These are phyloP conservation scores for Fistulinella staudtii DNA, from an alignment of 1,284 basidiomycete species.

Conservation along the genomic window DNA sequence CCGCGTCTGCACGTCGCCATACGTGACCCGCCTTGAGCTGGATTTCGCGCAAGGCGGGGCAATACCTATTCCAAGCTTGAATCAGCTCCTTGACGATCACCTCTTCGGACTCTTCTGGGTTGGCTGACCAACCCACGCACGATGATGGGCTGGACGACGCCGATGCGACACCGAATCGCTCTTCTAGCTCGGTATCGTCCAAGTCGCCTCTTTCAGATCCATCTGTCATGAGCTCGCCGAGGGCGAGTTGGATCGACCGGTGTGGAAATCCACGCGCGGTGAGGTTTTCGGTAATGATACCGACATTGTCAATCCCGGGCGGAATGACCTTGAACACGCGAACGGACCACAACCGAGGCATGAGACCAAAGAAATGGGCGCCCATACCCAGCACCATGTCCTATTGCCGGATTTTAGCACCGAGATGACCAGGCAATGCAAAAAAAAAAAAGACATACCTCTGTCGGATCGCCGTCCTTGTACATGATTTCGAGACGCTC, in stretches of 20 bases:
- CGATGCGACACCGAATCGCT: constrained; percentile 1
- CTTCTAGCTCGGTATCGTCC: constrained; percentile 23
- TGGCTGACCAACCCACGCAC: background rate
- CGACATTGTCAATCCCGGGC: constrained; percentile 8
- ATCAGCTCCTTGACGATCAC: constrained; percentile 21
- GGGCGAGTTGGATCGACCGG: constrained; percentile 7
- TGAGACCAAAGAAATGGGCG: constrained; percentile 29
- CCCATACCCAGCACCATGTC: constrained; percentile 31
- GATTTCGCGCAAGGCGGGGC: background rate
- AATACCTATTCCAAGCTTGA: constrained; percentile 2
- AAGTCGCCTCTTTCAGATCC: constrained; percentile 13
- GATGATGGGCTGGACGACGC: background rate
- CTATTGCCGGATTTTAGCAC: no score
- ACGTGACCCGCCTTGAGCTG: background rate
- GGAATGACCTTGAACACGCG: constrained; percentile 27
- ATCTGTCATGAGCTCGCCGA: constrained; percentile 16
- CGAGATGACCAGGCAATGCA: no score
- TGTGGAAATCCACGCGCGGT: constrained; percentile 13
- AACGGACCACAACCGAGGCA: constrained; percentile 25
- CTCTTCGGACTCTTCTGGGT: constrained; percentile 14
- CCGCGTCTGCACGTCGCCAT: background rate
- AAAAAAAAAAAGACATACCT: constrained; percentile 13
- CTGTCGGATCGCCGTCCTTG: constrained; percentile 27
- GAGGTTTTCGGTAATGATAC: constrained; percentile 6
- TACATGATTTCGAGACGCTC: constrained; percentile 29